Evolutionary conservation across 2,329 filamentous ascomycete genomes (phyloP).

Genomic region (Colletotrichum viniferum): DNA sequence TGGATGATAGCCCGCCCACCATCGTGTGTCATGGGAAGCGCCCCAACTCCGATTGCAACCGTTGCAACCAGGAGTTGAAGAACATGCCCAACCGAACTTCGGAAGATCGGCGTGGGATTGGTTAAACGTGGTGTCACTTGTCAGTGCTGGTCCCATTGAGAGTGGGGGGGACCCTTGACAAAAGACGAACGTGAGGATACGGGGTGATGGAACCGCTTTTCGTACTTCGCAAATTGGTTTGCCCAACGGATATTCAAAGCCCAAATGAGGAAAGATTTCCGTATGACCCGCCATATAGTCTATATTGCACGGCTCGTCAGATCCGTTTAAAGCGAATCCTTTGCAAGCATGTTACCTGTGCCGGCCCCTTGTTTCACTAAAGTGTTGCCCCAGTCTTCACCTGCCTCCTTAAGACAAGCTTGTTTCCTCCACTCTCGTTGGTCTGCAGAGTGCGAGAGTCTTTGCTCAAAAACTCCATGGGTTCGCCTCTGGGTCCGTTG

Average conservation of each 20-base stretch:
- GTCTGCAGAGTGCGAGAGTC: neutral
- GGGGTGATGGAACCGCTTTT: neutral
- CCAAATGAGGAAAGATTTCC: neutral
- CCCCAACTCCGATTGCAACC: neutral
- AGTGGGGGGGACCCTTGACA: neutral
- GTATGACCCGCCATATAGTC: neutral
- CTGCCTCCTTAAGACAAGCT: constrained; percentile 2
- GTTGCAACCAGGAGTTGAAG: neutral
- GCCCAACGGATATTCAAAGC: neutral
- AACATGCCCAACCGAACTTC: neutral
- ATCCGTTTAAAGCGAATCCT: neutral
- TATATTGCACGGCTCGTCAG: neutral
- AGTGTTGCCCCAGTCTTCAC: neutral
- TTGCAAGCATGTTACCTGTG: neutral
- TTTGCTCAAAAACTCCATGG: neutral
- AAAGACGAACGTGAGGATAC: neutral
- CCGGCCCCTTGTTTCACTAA: neutral
- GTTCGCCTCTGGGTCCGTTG: neutral
- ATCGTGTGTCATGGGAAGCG: neutral
- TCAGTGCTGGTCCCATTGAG: neutral
- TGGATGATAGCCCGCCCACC: neutral
- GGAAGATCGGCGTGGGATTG: neutral
- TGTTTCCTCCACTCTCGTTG: neutral
- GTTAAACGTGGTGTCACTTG: neutral
- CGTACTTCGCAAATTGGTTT: neutral